Evolutionary conservation across 306 rosid species (phyloP).

Genomic region (Prunus campanulata): DNA sequence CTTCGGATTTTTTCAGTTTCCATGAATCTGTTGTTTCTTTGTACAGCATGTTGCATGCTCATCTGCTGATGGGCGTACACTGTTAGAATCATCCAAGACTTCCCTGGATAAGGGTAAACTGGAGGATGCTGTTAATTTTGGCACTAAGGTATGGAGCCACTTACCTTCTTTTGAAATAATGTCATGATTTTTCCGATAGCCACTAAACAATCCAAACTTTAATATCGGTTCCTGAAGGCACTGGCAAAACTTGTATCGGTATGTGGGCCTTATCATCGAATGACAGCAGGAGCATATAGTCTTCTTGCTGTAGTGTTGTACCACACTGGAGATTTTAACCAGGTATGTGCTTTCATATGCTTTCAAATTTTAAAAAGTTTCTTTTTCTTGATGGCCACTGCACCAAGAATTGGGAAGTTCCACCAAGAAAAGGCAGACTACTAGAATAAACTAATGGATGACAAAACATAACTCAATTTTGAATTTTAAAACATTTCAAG

Average conservation of each 20-base stretch:
- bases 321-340: conserved; percentile 98
- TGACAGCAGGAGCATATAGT: conserved; percentile 99
- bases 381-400: not conserved
- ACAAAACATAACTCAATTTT: not conserved
- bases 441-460: not conserved
- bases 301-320: conserved; percentile 94
- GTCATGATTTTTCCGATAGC: not conserved
- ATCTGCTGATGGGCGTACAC: conserved; percentile 95
- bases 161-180: not conserved
- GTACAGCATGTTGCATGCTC: conserved; percentile 94
- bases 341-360: conserved; percentile 36
- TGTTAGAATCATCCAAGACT: conserved; percentile 94
- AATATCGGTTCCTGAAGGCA: conserved; percentile 59
- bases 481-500: not conserved
- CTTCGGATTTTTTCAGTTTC: not conserved
- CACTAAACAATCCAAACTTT: conserved; percentile 25
- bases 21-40: conserved; percentile 10
- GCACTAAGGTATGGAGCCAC: conserved; percentile 70
- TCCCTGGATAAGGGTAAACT: conserved; percentile 95
- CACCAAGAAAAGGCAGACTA: not conserved
- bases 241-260: conserved; percentile 84
- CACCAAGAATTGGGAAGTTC: not conserved
- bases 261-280: conserved; percentile 95
- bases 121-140: conserved; percentile 97
- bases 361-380: not conserved